phyloP scores from a whole-genome alignment of 2,329 filamentous ascomycete species.

The Alternaria infectoria region DNA sequence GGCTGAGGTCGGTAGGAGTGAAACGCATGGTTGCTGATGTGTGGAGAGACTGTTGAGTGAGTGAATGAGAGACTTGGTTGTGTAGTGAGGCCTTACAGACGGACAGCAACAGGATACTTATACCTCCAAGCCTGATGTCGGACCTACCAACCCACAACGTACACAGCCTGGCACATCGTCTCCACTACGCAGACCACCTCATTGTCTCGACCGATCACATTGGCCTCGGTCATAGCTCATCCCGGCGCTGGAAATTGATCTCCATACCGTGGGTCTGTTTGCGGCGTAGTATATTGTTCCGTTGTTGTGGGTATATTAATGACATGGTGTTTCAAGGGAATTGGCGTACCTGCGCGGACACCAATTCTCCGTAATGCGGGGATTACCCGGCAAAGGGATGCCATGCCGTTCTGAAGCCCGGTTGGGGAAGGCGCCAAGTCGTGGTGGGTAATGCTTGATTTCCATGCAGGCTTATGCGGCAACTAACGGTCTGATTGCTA shows the following conservation, averaged over 20 bases:
- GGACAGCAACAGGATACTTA: slow-evolving; percentile 8
- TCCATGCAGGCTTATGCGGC: background rate
- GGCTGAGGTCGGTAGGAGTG: slow-evolving; percentile 7
- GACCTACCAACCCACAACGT: background rate
- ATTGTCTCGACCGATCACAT: background rate
- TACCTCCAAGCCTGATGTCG: background rate
- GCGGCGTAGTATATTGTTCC: slow-evolving; percentile 8
- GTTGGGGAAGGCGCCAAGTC: background rate
- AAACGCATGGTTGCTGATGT: slow-evolving; percentile 12
- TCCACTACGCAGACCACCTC: background rate
- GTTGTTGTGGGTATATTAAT: slow-evolving; percentile 14
- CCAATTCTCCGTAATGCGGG: slow-evolving; percentile 13
- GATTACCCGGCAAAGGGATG: background rate
- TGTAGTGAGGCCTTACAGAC: background rate
- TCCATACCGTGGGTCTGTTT: background rate
- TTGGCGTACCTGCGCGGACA: slow-evolving; percentile 3
- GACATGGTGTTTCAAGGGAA: slow-evolving; percentile 11
- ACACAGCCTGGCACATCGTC: background rate
- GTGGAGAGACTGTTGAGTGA: background rate
- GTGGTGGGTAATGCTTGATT: background rate
- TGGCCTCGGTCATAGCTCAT: background rate
- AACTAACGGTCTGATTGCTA: background rate
- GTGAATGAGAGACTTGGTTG: background rate
- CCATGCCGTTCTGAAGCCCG: background rate
- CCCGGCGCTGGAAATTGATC: slow-evolving; percentile 9